Base-by-base conservation (phyloP, 164 flowering plant species). In the Amborella trichopoda region DNA sequence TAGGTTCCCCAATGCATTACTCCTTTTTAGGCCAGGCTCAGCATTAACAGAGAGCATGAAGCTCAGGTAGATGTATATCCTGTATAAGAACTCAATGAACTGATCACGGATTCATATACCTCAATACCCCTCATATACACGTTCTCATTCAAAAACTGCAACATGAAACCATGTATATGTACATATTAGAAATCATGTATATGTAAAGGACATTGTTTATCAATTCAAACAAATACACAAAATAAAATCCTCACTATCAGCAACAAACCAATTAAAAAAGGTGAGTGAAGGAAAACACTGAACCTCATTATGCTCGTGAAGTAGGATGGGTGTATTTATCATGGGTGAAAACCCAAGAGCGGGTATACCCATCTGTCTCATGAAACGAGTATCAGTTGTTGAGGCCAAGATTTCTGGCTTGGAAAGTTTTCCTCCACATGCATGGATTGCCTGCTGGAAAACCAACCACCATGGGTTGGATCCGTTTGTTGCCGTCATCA, bases 241-340 rank as follows among this genome's bases (percentile, higher is more conserved):
- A 1, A 16, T 23, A 46, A 22, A 5, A 26, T 6, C 6, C n/a
- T 14, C 21, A 39, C 19, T 19, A n/a, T 14, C 16, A 3, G 4
- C 20, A 5, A 26, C 20, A n/a, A 23, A 55, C 32, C 17, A 23
- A 21, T 22, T 13, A 34, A 17, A 21, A 18, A 22, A 5, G 21
- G n/a, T 30, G 16, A 27, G 14, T 0, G 3, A 3, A 42, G 12
- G 27, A 51, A 25, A 23, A 23, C 22, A 40, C 14, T 55, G 17
- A 26, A 83, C 94, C 97, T 88, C 96, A 54, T 93, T 79, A 55
- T 93, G 96, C 6, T 93, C 95, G 63, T 88, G 99, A 39, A 93
- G 83, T 47, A 87, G 61, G 63, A 88, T 80, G 27, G 99, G 96
- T 44, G 94, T 93, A 49, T 78, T 77, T 21, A 52, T 44, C 95